Evolutionary conservation across 148 eudicot genomes (phyloP).

Genomic region (Amaranthus cruentus): DNA sequence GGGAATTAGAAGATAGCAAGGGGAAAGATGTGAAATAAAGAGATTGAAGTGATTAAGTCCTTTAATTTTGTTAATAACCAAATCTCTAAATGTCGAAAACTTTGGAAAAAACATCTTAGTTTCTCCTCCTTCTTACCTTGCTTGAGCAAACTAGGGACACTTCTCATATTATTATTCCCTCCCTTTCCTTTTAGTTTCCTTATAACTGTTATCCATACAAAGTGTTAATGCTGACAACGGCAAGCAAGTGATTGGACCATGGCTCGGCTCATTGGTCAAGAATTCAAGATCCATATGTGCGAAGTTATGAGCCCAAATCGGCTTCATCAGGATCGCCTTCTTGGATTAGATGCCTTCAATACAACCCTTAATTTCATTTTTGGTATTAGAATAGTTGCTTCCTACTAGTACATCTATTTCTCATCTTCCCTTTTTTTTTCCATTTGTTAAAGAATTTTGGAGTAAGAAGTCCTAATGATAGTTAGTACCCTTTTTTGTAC

Average conservation of each 20-base stretch:
- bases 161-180: too few species aligned
- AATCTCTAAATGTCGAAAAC: too few species aligned
- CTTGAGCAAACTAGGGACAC: too few species aligned
- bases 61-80: too few species aligned
- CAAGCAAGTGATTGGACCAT: neutral
- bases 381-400: conserved; percentile 23
- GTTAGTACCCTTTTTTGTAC: neutral
- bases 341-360: conserved; percentile 40
- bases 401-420: conserved; percentile 2
- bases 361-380: conserved; percentile 42
- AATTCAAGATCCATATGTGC: neutral
- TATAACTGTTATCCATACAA: too few species aligned
- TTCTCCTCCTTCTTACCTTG: too few species aligned
- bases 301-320: conserved; percentile 27
- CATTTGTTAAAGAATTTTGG: neutral
- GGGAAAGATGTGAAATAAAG: too few species aligned
- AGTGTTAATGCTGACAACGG: neutral
- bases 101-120: too few species aligned
- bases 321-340: conserved; percentile 30
- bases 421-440: neutral
- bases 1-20: too few species aligned
- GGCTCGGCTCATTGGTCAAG: neutral
- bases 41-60: too few species aligned
- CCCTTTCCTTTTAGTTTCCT: too few species aligned
- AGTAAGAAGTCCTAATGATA: conserved; percentile 6